phyloP scores from a whole-genome alignment of 352 stramenopile genomes.

The Globisporangium nodosum region DNA sequence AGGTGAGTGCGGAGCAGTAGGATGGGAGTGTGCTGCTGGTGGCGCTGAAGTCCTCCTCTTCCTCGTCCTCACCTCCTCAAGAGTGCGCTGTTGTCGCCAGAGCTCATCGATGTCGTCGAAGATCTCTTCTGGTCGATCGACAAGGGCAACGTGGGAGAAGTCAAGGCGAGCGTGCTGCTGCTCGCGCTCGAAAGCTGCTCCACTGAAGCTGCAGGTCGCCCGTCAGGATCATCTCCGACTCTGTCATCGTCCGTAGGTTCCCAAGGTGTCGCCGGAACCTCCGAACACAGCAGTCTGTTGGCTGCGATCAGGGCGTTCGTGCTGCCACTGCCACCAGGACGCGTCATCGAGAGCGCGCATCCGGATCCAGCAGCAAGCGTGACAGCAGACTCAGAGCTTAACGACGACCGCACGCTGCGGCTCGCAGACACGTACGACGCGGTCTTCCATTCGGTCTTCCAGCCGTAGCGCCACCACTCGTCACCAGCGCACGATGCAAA shows the following conservation, averaged over 20 bases:
- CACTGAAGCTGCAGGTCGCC: too few species aligned
- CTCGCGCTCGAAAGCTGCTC: constrained; percentile 6
- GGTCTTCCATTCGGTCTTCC: constrained; percentile 10
- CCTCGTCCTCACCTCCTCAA: background rate
- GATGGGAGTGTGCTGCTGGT: background rate
- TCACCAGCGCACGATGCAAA: too few species aligned
- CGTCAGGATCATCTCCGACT: too few species aligned
- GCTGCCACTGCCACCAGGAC: background rate
- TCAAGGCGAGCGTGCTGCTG: constrained; percentile 6
- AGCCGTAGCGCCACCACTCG: background rate
- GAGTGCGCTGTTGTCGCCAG: background rate
- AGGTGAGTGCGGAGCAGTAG: background rate
- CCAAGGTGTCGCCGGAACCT: background rate
- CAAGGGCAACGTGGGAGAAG: constrained; percentile 8
- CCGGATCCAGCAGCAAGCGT: background rate
- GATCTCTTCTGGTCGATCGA: constrained; percentile 12
- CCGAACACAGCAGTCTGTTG: background rate
- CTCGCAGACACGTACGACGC: constrained; percentile 3
- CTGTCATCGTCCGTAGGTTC: too few species aligned
- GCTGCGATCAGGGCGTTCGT: constrained; percentile 4
- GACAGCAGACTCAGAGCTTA: background rate
- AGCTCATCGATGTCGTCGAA: constrained; percentile 7
- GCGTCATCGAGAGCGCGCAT: background rate
- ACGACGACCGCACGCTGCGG: constrained; percentile 5
- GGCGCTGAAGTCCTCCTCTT: background rate